These are phyloP conservation scores for Panaeolus papilionaceus DNA, from an alignment of 768 basidiomycete species.

Conservation along the genomic window DNA sequence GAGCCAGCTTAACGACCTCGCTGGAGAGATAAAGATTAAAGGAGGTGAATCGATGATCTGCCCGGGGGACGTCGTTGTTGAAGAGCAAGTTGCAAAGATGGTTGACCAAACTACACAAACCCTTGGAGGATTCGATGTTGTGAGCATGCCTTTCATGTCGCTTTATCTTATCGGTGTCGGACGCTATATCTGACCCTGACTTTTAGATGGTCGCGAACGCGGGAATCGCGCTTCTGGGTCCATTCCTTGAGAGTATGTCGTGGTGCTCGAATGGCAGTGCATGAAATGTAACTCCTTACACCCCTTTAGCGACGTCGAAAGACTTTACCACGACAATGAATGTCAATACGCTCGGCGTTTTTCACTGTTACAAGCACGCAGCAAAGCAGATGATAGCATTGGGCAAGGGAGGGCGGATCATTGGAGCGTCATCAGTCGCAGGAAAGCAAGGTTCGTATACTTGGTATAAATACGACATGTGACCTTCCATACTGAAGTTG, in stretches of 20 bases:
- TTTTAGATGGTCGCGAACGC: slow-evolving; percentile 42
- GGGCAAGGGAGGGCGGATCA: slow-evolving; percentile 58
- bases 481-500: slow-evolving; percentile 11
- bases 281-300: neutral
- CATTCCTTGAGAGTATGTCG: slow-evolving; percentile 29
- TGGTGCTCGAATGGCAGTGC: neutral
- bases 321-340: slow-evolving; percentile 49
- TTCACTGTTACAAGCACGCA: slow-evolving; percentile 70
- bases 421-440: slow-evolving; percentile 46
- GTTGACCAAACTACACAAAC: slow-evolving; percentile 22
- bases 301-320: slow-evolving; percentile 36
- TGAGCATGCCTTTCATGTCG: neutral
- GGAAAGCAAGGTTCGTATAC: slow-evolving; percentile 35
- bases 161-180: neutral
- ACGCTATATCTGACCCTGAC: neutral
- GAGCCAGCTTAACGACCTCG: slow-evolving; percentile 21
- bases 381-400: slow-evolving; percentile 65
- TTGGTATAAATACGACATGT: neutral
- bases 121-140: slow-evolving; percentile 31
- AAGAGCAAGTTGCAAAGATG: slow-evolving; percentile 26
- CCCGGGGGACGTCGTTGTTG: slow-evolving; percentile 26
- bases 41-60: slow-evolving; percentile 21
- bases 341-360: slow-evolving; percentile 63
- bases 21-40: slow-evolving; percentile 20
- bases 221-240: slow-evolving; percentile 27